Conservation (phyloP, 2,329 filamentous ascomycete species). For the Colletotrichum tropicale region DNA sequence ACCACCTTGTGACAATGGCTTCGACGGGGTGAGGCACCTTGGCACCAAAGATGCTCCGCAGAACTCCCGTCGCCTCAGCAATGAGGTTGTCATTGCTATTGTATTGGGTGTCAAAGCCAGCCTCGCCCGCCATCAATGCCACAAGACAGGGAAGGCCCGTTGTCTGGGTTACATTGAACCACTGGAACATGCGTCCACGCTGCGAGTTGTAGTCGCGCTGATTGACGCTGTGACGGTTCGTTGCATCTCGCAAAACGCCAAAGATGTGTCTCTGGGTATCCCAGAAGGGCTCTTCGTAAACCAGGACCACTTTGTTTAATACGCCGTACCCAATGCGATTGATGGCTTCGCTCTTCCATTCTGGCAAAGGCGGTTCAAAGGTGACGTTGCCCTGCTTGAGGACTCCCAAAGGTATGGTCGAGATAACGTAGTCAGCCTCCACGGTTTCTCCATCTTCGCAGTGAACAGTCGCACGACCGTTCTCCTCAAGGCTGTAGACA, state of each 20-base stretch:
- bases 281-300: conserved; percentile 92
- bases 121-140: conserved; percentile 94
- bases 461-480: conserved; percentile 51
- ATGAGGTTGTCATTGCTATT: conserved; percentile 78
- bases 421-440: conserved; percentile 88
- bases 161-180: conserved; percentile 94
- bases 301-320: conserved; percentile 92
- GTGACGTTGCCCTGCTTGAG: conserved; percentile 80
- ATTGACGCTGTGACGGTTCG: conserved; percentile 70
- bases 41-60: conserved; percentile 76
- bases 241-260: conserved; percentile 81
- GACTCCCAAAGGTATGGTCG: conserved; percentile 89
- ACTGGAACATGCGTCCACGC: conserved; percentile 94
- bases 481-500: conserved; percentile 58
- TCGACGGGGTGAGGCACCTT: conserved; percentile 80
- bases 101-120: conserved; percentile 85
- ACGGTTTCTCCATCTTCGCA: conserved; percentile 79
- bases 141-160: conserved; percentile 87
- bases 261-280: conserved; percentile 90
- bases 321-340: conserved; percentile 88
- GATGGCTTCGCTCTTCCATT: conserved; percentile 84
- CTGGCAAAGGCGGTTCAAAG: conserved; percentile 91
- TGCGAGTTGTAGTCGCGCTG: conserved; percentile 80
- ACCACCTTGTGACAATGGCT: conserved; percentile 91
- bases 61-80: conserved; percentile 77